Evolutionary conservation across 2,329 filamentous ascomycete species (phyloP).

Genomic region (Aspergillus flavus): DNA sequence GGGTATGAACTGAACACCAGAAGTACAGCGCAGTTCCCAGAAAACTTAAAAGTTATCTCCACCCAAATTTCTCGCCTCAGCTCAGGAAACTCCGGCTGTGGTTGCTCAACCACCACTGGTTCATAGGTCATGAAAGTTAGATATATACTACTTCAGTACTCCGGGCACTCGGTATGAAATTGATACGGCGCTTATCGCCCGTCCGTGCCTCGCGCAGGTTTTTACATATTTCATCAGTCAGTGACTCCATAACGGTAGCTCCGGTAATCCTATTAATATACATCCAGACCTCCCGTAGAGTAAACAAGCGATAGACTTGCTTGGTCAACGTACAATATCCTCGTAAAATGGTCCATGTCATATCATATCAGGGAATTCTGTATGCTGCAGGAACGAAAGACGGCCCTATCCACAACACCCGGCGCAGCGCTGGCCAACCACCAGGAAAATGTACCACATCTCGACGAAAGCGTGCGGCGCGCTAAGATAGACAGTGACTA

Average conservation of each 20-base stretch:
- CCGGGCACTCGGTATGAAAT: background rate
- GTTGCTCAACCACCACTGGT: background rate
- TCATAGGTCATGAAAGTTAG: background rate
- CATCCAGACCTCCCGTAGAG: background rate
- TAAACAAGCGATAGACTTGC: constrained; percentile 2
- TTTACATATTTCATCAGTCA: background rate
- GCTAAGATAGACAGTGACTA: constrained; percentile 1
- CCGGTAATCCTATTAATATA: constrained; percentile 4
- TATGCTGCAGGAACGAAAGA: background rate
- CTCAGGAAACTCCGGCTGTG: background rate
- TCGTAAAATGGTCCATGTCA: constrained; percentile 7
- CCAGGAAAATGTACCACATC: background rate
- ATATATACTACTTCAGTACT: background rate
- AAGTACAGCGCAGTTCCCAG: too few species aligned
- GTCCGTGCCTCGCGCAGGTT: background rate
- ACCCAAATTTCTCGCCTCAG: background rate
- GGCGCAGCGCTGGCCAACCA: background rate
- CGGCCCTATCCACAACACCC: background rate
- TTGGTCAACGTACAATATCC: constrained; percentile 10
- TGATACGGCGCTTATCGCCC: background rate
- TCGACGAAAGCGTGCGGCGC: background rate
- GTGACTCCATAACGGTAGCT: background rate
- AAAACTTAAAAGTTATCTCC: background rate
- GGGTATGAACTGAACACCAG: background rate
- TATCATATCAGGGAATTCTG: constrained; percentile 6